Evolutionary conservation across 2,329 filamentous ascomycete genomes (phyloP).

Genomic region (Ophiognomonia clavigignenti-juglandacearum): DNA sequence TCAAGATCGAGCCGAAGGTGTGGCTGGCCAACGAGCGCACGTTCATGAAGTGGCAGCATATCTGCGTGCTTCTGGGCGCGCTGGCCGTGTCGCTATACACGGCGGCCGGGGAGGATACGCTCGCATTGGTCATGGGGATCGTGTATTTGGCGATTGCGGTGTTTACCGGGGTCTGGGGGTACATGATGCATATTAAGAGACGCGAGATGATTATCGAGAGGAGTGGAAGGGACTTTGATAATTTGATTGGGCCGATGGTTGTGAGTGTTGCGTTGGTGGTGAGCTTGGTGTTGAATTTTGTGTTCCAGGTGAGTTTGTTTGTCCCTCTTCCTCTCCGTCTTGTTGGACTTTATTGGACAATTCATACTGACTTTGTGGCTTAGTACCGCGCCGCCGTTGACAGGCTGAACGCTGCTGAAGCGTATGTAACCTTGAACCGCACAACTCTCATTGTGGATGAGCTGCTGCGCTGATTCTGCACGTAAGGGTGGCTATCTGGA

Average conservation of each 20-base stretch:
- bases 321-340: background rate
- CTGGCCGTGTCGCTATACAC: slow-evolving; percentile 84
- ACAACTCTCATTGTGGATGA: slow-evolving; percentile 9
- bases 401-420: slow-evolving; percentile 16
- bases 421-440: background rate
- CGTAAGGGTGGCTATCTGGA: too few species aligned
- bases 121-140: slow-evolving; percentile 70
- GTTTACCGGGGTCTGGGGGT: slow-evolving; percentile 85
- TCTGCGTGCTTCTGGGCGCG: slow-evolving; percentile 79
- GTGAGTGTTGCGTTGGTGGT: slow-evolving; percentile 74
- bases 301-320: slow-evolving; percentile 66
- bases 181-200: slow-evolving; percentile 71
- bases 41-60: slow-evolving; percentile 98
- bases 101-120: slow-evolving; percentile 71
- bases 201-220: slow-evolving; percentile 75
- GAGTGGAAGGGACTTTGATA: slow-evolving; percentile 92
- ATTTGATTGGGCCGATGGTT: slow-evolving; percentile 75
- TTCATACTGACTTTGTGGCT: slow-evolving; percentile 19
- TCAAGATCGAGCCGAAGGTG: slow-evolving; percentile 94
- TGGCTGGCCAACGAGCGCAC: slow-evolving; percentile 98
- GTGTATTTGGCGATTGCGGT: slow-evolving; percentile 77
- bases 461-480: slow-evolving; percentile 4
- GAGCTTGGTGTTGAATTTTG: slow-evolving; percentile 82
- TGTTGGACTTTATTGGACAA: too few species aligned
- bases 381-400: slow-evolving; percentile 28